Percentiles rank a stretch among this genome's conserved stretches.
These are phyloP conservation scores for Dryadomyces sulphureus DNA, from an alignment of 2,329 filamentous ascomycete genomes.

Conservation along the genomic window DNA sequence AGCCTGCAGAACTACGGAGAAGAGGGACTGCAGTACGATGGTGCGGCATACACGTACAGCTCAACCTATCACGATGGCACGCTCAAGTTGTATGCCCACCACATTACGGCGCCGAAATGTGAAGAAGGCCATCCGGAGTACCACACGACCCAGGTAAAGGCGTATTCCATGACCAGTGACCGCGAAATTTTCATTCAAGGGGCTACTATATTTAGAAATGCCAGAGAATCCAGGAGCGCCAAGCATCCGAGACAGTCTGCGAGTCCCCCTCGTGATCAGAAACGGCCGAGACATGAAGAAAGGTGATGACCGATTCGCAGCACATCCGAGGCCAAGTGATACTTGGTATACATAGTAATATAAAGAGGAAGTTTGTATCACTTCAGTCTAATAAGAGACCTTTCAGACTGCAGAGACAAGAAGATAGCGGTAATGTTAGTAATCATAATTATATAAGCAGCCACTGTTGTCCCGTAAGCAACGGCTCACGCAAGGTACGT, in stretches of 20 bases:
- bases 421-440: too few species aligned
- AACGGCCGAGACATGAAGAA: too few species aligned
- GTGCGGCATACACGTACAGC: slow-evolving; percentile 22
- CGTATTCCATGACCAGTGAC: slow-evolving; percentile 16
- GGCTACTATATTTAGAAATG: slow-evolving; percentile 23
- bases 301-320: too few species aligned
- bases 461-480: too few species aligned
- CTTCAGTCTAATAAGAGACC: too few species aligned
- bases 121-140: slow-evolving; percentile 21
- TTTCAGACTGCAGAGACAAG: too few species aligned
- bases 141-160: slow-evolving; percentile 22
- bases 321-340: too few species aligned
- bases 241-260: slow-evolving; percentile 2
- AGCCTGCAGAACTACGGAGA: slow-evolving; percentile 20
- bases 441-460: too few species aligned
- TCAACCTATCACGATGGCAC: slow-evolving; percentile 19
- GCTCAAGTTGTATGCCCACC: slow-evolving; percentile 23
- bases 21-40: slow-evolving; percentile 20
- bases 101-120: slow-evolving; percentile 18
- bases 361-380: too few species aligned
- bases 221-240: slow-evolving; percentile 15
- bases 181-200: slow-evolving; percentile 19
- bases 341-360: too few species aligned
- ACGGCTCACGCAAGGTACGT: neutral
- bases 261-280: too few species aligned